Percentiles rank a stretch among this genome's conserved stretches.
phyloP scores from a whole-genome alignment of 1,139 yeast genomes.

The Meyerozyma carpophila region DNA sequence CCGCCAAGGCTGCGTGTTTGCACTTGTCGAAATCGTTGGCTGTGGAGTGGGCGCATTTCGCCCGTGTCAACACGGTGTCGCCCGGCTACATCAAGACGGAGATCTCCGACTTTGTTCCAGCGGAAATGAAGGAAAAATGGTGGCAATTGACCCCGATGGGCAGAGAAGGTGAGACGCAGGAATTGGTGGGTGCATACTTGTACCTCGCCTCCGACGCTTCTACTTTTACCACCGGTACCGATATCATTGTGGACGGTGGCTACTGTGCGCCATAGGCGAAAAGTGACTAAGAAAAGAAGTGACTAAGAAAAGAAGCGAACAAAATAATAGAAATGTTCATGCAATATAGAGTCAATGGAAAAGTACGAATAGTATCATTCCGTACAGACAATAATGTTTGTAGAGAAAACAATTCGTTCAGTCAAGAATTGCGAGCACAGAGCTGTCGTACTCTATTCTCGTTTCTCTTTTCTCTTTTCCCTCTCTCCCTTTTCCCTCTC shows the following conservation, averaged over 20 bases:
- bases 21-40: conserved; percentile 76
- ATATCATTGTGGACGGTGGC: conserved; percentile 84
- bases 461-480: no score
- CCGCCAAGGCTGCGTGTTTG: conserved; percentile 81
- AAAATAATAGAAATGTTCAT: no score
- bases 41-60: conserved; percentile 78
- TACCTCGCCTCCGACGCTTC: conserved; percentile 80
- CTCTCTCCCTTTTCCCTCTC: no score
- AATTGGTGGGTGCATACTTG: conserved; percentile 77
- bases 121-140: conserved; percentile 53
- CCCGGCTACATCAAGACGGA: conserved; percentile 80
- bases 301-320: no score
- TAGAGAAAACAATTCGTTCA: no score
- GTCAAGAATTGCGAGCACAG: no score
- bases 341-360: no score
- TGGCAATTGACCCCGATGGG: conserved; percentile 65
- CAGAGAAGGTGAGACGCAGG: conserved; percentile 75
- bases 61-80: conserved; percentile 71
- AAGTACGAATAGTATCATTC: no score
- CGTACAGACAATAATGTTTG: no score
- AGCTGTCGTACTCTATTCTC: no score
- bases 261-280: conserved; percentile 37
- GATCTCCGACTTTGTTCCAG: conserved; percentile 48
- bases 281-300: no score
- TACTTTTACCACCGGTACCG: conserved; percentile 79